phyloP scores from a whole-genome alignment of 1,139 yeast genomes.

The Yamadazyma oceani region DNA sequence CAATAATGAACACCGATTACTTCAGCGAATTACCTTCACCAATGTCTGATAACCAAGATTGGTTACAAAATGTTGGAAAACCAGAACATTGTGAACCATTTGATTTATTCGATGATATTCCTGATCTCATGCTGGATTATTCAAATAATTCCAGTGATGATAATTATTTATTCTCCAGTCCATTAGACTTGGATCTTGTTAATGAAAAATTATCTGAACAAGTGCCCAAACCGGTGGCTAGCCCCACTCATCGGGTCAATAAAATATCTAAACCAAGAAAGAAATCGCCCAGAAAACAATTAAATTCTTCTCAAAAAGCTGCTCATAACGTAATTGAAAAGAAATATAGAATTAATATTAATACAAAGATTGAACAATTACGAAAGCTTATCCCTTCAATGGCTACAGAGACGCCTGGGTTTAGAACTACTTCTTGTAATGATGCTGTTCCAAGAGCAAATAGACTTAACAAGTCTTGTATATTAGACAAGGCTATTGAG shows the following conservation, averaged over 20 bases:
- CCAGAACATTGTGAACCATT: constrained; percentile 8
- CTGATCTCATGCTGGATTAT: constrained; percentile 4
- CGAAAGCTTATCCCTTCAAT: constrained; percentile 68
- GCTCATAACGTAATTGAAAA: constrained; percentile 74
- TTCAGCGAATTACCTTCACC: constrained; percentile 8
- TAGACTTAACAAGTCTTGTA: constrained; percentile 61
- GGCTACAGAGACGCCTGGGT: constrained; percentile 57
- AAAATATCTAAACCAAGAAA: constrained; percentile 19
- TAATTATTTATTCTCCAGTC: constrained; percentile 1
- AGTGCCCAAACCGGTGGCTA: too few relatives aligned
- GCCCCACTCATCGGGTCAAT: too few relatives aligned
- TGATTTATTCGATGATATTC: constrained; percentile 2
- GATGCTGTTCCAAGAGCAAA: constrained; percentile 15
- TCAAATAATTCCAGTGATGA: background rate
- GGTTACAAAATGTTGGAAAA: constrained; percentile 16
- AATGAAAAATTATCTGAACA: constrained; percentile 14
- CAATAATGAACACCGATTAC: too few relatives aligned
- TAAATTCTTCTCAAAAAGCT: constrained; percentile 62
- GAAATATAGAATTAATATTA: constrained; percentile 69
- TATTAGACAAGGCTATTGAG: constrained; percentile 64
- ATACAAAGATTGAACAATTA: constrained; percentile 66
- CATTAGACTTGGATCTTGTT: constrained; percentile 12
- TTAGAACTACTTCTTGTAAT: constrained; percentile 38
- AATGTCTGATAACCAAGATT: constrained; percentile 15
- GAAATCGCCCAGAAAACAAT: constrained; percentile 56